Evolutionary conservation across 2,329 filamentous ascomycete species (phyloP).

Genomic region (Alternaria metachromatica): DNA sequence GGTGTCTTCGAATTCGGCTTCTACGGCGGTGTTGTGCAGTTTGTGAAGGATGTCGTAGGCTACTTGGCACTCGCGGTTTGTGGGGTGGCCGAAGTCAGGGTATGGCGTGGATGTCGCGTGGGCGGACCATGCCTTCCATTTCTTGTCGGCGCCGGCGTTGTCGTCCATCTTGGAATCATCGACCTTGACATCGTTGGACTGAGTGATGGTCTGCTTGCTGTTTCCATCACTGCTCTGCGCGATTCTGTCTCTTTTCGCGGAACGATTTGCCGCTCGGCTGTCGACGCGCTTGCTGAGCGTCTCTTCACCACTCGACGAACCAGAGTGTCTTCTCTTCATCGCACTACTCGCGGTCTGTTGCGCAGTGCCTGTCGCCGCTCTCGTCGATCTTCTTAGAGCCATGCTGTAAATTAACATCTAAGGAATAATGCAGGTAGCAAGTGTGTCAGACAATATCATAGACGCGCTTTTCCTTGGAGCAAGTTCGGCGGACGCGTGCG

Average conservation of each 20-base stretch:
- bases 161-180: no score
- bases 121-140: conserved; percentile 13
- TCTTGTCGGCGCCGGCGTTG: background rate
- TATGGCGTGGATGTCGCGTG: conserved; percentile 10
- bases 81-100: conserved; percentile 7
- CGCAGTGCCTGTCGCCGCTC: background rate
- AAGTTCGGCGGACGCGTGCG: background rate
- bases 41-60: conserved; percentile 7
- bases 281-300: background rate
- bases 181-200: background rate
- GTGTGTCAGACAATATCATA: background rate
- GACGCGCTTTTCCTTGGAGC: background rate
- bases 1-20: conserved; percentile 4
- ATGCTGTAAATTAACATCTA: background rate
- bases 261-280: background rate
- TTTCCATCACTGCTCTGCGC: background rate
- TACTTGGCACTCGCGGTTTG: conserved; percentile 6
- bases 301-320: background rate
- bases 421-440: background rate
- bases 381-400: background rate
- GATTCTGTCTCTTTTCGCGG: background rate
- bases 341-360: background rate
- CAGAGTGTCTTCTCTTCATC: background rate
- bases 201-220: background rate
- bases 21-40: conserved; percentile 5